phyloP scores from a whole-genome alignment of 805 yeast species.

The Cyberlindnera americana region DNA sequence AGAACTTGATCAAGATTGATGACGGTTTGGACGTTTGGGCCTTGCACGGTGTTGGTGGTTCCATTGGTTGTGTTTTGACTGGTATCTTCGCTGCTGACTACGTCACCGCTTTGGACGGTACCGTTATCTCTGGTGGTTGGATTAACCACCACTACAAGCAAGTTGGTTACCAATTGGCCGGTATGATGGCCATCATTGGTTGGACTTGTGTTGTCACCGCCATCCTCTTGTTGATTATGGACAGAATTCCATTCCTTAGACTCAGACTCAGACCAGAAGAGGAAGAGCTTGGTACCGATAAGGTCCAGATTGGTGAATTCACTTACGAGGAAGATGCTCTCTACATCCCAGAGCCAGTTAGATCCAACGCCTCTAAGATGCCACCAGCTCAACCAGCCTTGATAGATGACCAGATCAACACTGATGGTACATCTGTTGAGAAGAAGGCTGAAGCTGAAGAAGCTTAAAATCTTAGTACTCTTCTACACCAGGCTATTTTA shows the following conservation, averaged over 20 bases:
- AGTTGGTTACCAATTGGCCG: slow-evolving; percentile 87
- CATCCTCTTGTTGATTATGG: slow-evolving; percentile 60
- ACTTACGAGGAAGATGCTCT: slow-evolving; percentile 64
- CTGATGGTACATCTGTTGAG: slow-evolving; percentile 21
- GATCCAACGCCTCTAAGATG: slow-evolving; percentile 44
- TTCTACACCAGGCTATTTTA: too few species aligned
- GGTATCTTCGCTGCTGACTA: slow-evolving; percentile 93
- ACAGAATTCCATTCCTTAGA: slow-evolving; percentile 75
- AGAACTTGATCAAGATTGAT: slow-evolving; percentile 69
- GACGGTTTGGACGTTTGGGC: slow-evolving; percentile 96
- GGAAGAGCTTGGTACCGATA: slow-evolving; percentile 85
- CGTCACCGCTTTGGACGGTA: slow-evolving; percentile 79
- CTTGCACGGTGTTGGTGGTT: slow-evolving; percentile 92
- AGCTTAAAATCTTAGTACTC: too few species aligned
- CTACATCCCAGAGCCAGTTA: slow-evolving; percentile 74
- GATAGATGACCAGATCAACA: slow-evolving; percentile 35
- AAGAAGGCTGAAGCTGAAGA: slow-evolving; percentile 12
- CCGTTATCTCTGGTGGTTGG: slow-evolving; percentile 81
- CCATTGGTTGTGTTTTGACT: slow-evolving; percentile 76
- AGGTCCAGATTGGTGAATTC: slow-evolving; percentile 87
- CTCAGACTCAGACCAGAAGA: slow-evolving; percentile 82
- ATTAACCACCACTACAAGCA: slow-evolving; percentile 77
- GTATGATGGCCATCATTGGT: slow-evolving; percentile 59
- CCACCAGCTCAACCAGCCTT: slow-evolving; percentile 26
- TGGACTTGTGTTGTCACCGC: slow-evolving; percentile 79